Conservation (phyloP, 75 land plant species). For the Pinus tabuliformis region DNA sequence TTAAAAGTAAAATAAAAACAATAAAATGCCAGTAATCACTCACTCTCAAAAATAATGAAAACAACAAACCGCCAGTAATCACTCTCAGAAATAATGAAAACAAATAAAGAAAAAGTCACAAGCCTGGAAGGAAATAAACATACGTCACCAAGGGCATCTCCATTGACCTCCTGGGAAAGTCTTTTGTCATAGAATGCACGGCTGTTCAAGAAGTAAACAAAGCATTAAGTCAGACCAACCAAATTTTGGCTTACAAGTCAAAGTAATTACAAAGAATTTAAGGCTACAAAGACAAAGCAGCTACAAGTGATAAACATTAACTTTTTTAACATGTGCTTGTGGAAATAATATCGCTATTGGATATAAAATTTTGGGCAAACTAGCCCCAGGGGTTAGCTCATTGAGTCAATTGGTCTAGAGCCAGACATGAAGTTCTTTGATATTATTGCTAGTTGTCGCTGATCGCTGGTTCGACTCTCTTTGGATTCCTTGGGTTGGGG, state of each 20-base stretch:
- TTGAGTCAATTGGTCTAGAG: too few species aligned
- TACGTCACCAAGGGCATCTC: constrained; percentile 84
- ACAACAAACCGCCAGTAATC: not conserved
- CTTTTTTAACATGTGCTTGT: too few species aligned
- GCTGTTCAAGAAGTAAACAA: constrained; percentile 23
- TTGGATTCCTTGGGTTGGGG: too few species aligned
- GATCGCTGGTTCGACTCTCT: too few species aligned
- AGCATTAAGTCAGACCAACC: not conserved
- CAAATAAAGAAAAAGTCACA: not conserved
- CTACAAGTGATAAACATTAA: too few species aligned
- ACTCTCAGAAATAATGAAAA: not conserved
- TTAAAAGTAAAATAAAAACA: not conserved
- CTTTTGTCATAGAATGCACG: constrained; percentile 84
- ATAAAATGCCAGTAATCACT: not conserved
- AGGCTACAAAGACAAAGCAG: not conserved
- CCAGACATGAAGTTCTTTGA: too few species aligned
- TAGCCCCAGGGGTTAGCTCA: too few species aligned
- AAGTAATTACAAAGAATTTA: not conserved
- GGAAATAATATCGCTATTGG: too few species aligned
- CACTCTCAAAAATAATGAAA: not conserved
- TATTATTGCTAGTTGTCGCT: too few species aligned
- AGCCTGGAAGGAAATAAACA: not conserved
- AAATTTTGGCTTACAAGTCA: not conserved
- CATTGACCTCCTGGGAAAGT: constrained; percentile 73
- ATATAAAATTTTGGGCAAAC: too few species aligned